Evolutionary conservation across 495 filamentous ascomycete genomes (phyloP).

Genomic region (Choiromyces venosus): DNA sequence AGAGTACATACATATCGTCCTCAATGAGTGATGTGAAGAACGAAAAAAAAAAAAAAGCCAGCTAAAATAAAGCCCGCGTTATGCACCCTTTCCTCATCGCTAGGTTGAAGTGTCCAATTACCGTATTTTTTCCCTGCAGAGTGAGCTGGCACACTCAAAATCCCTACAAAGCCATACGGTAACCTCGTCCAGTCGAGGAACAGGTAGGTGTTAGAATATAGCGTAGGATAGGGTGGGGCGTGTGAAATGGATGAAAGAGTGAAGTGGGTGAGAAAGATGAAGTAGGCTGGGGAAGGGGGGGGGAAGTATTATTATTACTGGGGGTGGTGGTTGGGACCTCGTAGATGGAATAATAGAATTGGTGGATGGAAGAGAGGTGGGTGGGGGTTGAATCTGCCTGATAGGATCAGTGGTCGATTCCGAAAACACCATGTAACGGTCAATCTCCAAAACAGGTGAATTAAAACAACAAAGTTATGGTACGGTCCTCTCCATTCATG

Average conservation of each 20-base stretch:
- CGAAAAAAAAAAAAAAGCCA: too few species aligned
- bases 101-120: constrained; percentile 31
- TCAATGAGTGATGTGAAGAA: not conserved
- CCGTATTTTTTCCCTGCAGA: constrained; percentile 33
- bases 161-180: constrained; percentile 26
- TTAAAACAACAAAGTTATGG: not conserved
- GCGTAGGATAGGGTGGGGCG: not conserved
- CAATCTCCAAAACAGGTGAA: not conserved
- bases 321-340: not conserved
- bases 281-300: not conserved
- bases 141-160: constrained; percentile 37
- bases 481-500: not conserved
- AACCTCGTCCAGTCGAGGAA: constrained; percentile 26
- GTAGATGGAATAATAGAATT: not conserved
- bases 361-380: constrained; percentile 6
- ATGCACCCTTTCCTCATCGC: constrained; percentile 37
- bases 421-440: not conserved
- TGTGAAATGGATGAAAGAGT: not conserved
- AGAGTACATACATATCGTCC: not conserved
- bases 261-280: not conserved
- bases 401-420: constrained; percentile 9
- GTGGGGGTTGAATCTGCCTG: constrained; percentile 15
- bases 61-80: constrained; percentile 11
- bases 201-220: constrained; percentile 16
- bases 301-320: not conserved